Evolutionary conservation across 2,329 filamentous ascomycete species (phyloP).

Genomic region (Colletotrichum sp.): DNA sequence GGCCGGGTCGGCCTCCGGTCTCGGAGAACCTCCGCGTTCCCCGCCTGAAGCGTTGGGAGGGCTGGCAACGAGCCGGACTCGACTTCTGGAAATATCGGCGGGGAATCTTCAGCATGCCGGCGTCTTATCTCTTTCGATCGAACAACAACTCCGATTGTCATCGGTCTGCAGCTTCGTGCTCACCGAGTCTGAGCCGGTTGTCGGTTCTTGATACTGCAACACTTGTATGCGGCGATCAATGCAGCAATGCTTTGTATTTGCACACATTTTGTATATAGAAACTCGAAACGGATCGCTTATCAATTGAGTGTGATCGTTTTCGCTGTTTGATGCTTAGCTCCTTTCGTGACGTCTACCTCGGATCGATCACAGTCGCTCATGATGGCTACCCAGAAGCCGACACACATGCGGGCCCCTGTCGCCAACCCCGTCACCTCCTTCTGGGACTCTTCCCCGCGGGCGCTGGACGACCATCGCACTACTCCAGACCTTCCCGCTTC

Average conservation of each 20-base stretch:
- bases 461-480: background rate
- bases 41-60: background rate
- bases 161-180: background rate
- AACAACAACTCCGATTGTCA: background rate
- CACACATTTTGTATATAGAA: background rate
- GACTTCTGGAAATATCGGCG: background rate
- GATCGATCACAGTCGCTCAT: background rate
- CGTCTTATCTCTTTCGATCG: background rate
- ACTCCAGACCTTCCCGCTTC: background rate
- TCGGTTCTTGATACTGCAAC: background rate
- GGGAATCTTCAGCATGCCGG: background rate
- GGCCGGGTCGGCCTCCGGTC: constrained; percentile 6
- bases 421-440: background rate
- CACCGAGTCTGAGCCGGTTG: background rate
- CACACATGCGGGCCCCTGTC: background rate
- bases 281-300: background rate
- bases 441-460: background rate
- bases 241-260: background rate
- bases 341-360: background rate
- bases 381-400: background rate
- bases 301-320: background rate
- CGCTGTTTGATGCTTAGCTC: background rate
- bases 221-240: rapidly evolving
- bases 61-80: background rate
- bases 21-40: background rate